Conservation (phyloP, 2,329 filamentous ascomycete genomes). For the Calonectria multiphialidica region DNA sequence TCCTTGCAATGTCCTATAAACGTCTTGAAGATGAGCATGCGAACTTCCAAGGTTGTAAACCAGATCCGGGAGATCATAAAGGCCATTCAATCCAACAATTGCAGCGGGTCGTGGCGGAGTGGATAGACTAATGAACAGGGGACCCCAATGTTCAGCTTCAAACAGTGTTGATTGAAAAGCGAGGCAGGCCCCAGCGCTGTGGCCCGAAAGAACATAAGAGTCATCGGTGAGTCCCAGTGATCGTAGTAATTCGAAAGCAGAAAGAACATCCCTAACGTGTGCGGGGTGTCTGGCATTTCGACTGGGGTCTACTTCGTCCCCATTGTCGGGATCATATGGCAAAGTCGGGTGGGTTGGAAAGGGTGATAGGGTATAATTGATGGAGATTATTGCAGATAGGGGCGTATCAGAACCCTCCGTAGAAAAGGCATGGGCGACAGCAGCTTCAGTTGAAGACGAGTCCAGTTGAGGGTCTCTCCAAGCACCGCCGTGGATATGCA, state of each 20-base stretch:
- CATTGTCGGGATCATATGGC: not conserved
- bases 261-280: not conserved
- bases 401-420: not conserved
- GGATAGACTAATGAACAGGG: not conserved
- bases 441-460: not conserved
- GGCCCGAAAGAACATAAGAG: not conserved
- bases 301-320: not conserved
- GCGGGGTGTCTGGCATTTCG: not conserved
- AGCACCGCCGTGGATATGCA: constrained; percentile 2
- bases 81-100: not conserved
- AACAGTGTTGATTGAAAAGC: not conserved
- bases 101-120: not conserved
- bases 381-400: not conserved
- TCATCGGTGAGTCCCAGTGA: not conserved
- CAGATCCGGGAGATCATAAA: not conserved
- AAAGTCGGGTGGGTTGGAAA: not conserved
- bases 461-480: constrained; percentile 2
- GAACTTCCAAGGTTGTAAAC: not conserved
- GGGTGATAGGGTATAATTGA: not conserved
- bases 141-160: not conserved
- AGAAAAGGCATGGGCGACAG: not conserved
- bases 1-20: not conserved
- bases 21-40: not conserved
- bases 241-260: not conserved
- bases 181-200: not conserved